Conservation (phyloP, 1,284 basidiomycete genomes). For the Melampsora americana region DNA sequence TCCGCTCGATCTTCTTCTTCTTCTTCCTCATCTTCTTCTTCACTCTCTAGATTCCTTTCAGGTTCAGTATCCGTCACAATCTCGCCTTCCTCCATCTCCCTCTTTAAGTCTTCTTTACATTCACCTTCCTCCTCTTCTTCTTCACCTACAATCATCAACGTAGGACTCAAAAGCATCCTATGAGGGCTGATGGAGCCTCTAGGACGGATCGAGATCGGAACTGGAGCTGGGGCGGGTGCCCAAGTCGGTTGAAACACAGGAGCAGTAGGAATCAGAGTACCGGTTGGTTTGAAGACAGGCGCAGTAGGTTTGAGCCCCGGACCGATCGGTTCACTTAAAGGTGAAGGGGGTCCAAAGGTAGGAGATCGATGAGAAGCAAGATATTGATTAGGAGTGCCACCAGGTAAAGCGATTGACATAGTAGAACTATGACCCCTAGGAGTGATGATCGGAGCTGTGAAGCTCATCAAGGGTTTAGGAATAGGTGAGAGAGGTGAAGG, state of each 20-base stretch:
- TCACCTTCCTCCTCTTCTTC: conserved; percentile 14
- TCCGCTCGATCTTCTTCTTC: background rate
- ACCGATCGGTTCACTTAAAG: background rate
- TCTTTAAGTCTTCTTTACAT: background rate
- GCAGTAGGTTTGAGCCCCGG: conserved; percentile 39
- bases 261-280: background rate
- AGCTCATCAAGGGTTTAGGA: conserved; percentile 2
- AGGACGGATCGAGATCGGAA: conserved; percentile 7
- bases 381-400: conserved; percentile 4
- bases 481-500: background rate
- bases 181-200: background rate
- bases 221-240: background rate
- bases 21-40: conserved; percentile 2
- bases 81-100: background rate
- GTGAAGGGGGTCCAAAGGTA: background rate
- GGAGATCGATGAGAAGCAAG: background rate
- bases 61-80: conserved; percentile 32
- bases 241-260: background rate
- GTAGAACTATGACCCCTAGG: conserved; percentile 29
- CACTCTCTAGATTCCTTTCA: conserved; percentile 13
- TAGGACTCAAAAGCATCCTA: conserved; percentile 16
- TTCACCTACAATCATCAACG: conserved; percentile 19
- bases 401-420: conserved; percentile 4
- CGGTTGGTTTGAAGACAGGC: conserved; percentile 33
- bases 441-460: background rate